A percentile compares a stretch with the other conserved stretches of the same genome.
phyloP scores from a whole-genome alignment of 148 eudicot genomes.

The Oxyria digyna region DNA sequence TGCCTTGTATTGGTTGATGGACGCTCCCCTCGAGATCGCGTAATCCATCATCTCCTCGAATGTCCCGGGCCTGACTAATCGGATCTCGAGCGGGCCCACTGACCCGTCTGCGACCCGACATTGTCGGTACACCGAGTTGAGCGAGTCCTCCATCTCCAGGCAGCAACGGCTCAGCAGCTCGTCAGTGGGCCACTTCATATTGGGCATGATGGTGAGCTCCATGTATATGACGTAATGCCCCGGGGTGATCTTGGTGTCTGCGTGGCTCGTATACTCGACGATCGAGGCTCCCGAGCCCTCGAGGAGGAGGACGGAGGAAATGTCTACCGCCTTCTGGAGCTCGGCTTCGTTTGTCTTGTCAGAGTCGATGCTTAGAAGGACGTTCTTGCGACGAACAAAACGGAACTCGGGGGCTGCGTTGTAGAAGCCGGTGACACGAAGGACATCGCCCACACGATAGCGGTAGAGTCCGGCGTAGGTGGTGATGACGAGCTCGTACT shows the following conservation, averaged over 20 bases:
- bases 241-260: slow-evolving; percentile 40
- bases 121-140: slow-evolving; percentile 44
- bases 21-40: slow-evolving; percentile 42
- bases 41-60: slow-evolving; percentile 67
- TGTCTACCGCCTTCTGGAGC: slow-evolving; percentile 33
- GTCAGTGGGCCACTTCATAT: not conserved
- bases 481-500: slow-evolving; percentile 68
- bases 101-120: slow-evolving; percentile 40
- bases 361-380: slow-evolving; percentile 45
- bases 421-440: slow-evolving; percentile 54
- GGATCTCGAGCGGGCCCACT: slow-evolving; percentile 50
- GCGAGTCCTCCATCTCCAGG: slow-evolving; percentile 38
- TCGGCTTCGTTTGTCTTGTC: slow-evolving; percentile 52
- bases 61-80: slow-evolving; percentile 39
- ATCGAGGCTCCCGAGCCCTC: slow-evolving; percentile 18
- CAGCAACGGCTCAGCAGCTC: slow-evolving; percentile 31
- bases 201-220: slow-evolving; percentile 32
- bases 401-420: slow-evolving; percentile 71
- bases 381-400: slow-evolving; percentile 59
- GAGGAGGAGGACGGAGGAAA: slow-evolving; percentile 22
- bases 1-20: slow-evolving; percentile 47
- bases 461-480: slow-evolving; percentile 61
- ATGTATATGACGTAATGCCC: slow-evolving; percentile 50
- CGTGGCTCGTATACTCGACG: slow-evolving; percentile 48
- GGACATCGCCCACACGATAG: slow-evolving; percentile 73